Percentiles rank a stretch among this genome's conserved stretches.
Evolutionary conservation across 345 rosid species (phyloP).

Genomic region (Tarenaya hassleriana): DNA sequence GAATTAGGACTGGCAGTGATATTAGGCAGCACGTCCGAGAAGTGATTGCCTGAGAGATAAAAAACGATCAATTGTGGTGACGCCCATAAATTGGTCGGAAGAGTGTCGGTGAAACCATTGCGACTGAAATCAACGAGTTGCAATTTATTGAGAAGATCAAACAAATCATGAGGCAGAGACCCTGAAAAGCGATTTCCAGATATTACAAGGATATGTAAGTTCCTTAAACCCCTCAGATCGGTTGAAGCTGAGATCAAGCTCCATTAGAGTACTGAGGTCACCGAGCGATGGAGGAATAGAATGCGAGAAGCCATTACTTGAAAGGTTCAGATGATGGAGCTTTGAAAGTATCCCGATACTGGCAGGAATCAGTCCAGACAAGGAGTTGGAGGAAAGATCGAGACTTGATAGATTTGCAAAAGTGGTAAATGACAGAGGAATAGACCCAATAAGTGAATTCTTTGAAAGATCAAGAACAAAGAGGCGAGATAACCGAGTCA

Average conservation of each 20-base stretch:
- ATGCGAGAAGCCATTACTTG: conserved; percentile 51
- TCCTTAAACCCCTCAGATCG: conserved; percentile 48
- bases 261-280: conserved; percentile 48
- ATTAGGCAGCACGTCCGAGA: conserved; percentile 43
- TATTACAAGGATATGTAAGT: conserved; percentile 43
- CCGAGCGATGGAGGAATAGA: conserved; percentile 74
- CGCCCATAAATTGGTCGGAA: conserved; percentile 39
- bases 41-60: conserved; percentile 54
- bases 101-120: conserved; percentile 43
- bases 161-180: conserved; percentile 46
- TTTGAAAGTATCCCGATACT: conserved; percentile 48
- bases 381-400: conserved; percentile 65
- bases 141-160: conserved; percentile 47
- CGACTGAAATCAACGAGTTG: conserved; percentile 48
- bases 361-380: conserved; percentile 52
- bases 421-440: conserved; percentile 51
- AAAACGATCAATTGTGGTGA: conserved; percentile 45
- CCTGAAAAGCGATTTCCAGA: conserved; percentile 49
- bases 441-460: conserved; percentile 50
- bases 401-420: conserved; percentile 51
- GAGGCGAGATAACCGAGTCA: conserved; percentile 49
- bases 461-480: conserved; percentile 59
- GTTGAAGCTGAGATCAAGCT: conserved; percentile 72
- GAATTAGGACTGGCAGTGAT: conserved; percentile 23
- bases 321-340: conserved; percentile 69